These are phyloP conservation scores for Penicillium hordei DNA, from an alignment of 2,329 filamentous ascomycete species.

Conservation along the genomic window DNA sequence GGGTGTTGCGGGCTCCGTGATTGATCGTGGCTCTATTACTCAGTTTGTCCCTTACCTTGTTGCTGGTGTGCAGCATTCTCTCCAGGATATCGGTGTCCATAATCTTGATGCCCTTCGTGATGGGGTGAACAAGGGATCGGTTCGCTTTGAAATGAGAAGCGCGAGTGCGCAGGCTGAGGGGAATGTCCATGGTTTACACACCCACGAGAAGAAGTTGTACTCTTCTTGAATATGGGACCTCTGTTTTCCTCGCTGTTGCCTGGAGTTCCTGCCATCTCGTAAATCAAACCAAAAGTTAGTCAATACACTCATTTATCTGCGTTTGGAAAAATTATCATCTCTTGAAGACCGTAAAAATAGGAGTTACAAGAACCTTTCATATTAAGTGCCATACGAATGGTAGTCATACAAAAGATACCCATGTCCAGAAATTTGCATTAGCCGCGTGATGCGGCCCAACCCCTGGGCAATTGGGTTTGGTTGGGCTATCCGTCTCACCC, in stretches of 20 bases:
- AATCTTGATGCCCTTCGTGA: conserved; percentile 76
- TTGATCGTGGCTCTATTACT: conserved; percentile 69
- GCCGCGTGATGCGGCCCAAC: too few relatives aligned
- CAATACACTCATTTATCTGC: background rate
- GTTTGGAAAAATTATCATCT: background rate
- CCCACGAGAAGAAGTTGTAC: conserved; percentile 99
- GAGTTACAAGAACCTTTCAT: too few relatives aligned
- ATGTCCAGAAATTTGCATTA: too few relatives aligned
- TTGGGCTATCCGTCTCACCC: too few relatives aligned
- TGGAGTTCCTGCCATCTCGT: background rate
- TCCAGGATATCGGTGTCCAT: conserved; percentile 90
- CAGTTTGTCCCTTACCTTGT: conserved; percentile 97
- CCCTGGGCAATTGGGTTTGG: too few relatives aligned
- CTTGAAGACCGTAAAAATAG: too few relatives aligned
- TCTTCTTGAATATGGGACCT: conserved; percentile 45
- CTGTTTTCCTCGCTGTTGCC: background rate
- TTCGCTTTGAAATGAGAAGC: conserved; percentile 92
- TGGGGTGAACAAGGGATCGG: conserved; percentile 68
- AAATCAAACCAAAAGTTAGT: background rate
- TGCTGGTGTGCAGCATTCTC: conserved; percentile 92
- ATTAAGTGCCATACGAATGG: too few relatives aligned
- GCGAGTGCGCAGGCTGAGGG: conserved; percentile 94
- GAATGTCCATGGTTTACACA: conserved; percentile 93
- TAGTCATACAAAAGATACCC: too few relatives aligned
- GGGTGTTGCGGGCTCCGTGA: conserved; percentile 76